These are phyloP conservation scores for Auricularia heimuer DNA, from an alignment of 768 basidiomycete species.

Conservation along the genomic window DNA sequence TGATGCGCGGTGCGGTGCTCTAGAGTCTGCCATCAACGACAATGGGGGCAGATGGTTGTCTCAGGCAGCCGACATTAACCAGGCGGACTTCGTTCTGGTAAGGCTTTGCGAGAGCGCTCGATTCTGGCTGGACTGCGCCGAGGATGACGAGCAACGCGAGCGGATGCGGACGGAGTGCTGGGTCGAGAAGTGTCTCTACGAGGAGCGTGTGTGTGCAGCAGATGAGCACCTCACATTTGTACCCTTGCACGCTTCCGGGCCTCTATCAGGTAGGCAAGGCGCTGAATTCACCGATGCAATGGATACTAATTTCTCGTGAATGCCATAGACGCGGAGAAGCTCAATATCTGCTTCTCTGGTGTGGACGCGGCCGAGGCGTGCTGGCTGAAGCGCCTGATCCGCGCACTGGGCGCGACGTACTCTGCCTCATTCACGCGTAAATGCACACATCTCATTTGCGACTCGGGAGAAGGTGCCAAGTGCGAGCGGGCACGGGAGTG, in stretches of 20 bases:
- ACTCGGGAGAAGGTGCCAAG: constrained; percentile 58
- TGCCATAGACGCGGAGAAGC: constrained; percentile 40
- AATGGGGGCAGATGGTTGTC: background rate
- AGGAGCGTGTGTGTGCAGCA: constrained; percentile 56
- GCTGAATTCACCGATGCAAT: background rate
- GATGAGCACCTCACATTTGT: constrained; percentile 62
- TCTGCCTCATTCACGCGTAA: constrained; percentile 51
- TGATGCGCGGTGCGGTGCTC: constrained; percentile 34
- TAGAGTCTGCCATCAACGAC: background rate
- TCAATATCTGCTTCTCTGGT: constrained; percentile 65
- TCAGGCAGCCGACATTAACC: background rate
- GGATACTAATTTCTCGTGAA: background rate
- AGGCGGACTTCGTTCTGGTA: background rate
- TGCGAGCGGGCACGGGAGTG: constrained; percentile 72
- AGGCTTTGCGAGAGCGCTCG: background rate
- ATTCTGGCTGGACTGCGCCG: background rate
- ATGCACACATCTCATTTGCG: constrained; percentile 76
- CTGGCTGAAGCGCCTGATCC: constrained; percentile 54
- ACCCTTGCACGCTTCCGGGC: constrained; percentile 50
- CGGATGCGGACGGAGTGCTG: constrained; percentile 74
- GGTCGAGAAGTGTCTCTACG: constrained; percentile 78
- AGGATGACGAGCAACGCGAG: background rate
- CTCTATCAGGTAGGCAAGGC: constrained; percentile 44
- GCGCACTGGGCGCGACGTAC: constrained; percentile 53
- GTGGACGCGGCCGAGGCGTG: constrained; percentile 59